phyloP scores from a whole-genome alignment of 2,329 filamentous ascomycete species.

The Pseudocercospora macadamiae region DNA sequence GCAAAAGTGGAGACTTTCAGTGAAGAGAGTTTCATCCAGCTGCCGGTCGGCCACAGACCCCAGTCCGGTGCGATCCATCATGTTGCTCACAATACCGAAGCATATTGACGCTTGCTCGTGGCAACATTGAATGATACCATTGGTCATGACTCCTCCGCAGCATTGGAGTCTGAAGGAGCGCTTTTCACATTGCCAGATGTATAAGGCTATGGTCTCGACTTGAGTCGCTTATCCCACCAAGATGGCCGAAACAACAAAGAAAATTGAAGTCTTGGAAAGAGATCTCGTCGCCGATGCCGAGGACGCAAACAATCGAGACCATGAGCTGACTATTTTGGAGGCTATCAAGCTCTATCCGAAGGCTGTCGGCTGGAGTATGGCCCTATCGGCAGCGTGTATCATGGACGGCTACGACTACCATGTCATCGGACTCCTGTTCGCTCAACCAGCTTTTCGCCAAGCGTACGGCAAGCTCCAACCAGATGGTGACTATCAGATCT shows the following conservation, averaged over 20 bases:
- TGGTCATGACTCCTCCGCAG: background rate
- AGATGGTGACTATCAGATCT: slow-evolving; percentile 46
- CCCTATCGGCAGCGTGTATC: slow-evolving; percentile 37
- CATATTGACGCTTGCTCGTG: background rate
- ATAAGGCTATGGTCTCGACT: background rate
- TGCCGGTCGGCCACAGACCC: background rate
- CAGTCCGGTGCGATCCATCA: background rate
- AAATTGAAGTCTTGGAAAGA: background rate
- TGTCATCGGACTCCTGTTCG: slow-evolving; percentile 41
- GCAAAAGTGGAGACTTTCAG: background rate
- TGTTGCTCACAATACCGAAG: background rate
- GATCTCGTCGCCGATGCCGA: background rate
- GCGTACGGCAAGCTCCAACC: slow-evolving; percentile 42
- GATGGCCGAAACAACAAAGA: background rate
- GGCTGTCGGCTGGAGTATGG: slow-evolving; percentile 7
- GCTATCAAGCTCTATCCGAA: slow-evolving; percentile 1
- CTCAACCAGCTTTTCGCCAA: slow-evolving; percentile 34
- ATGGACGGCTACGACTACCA: slow-evolving; percentile 61
- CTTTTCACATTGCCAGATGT: background rate
- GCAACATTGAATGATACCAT: background rate
- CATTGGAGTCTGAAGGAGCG: background rate
- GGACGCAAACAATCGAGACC: slow-evolving; percentile 3
- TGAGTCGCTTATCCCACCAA: background rate
- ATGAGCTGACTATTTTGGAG: background rate
- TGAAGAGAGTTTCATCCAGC: background rate